Percentiles rank a stretch among this genome's conserved stretches.
Evolutionary conservation across 768 basidiomycete species (phyloP).

Genomic region (Russula olivacea): DNA sequence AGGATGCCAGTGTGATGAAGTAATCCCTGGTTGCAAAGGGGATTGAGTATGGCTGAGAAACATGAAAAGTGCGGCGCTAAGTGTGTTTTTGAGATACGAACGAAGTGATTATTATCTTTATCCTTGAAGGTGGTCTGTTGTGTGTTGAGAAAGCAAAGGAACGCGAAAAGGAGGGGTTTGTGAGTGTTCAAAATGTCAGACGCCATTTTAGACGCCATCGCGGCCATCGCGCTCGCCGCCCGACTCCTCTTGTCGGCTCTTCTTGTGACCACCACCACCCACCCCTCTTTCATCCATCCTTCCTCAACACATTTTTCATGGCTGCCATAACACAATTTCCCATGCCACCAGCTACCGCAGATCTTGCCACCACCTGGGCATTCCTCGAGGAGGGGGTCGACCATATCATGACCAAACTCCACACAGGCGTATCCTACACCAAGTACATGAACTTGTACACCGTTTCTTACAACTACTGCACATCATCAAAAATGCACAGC

Average conservation of each 20-base stretch:
- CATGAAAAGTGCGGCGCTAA: neutral
- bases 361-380: slow-evolving; percentile 80
- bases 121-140: no score
- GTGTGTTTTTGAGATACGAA: neutral
- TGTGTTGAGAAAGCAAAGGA: neutral
- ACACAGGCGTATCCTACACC: slow-evolving; percentile 83
- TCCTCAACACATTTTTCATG: slow-evolving; percentile 11
- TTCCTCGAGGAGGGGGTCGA: slow-evolving; percentile 85
- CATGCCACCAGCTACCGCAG: slow-evolving; percentile 62
- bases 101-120: neutral
- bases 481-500: slow-evolving; percentile 70
- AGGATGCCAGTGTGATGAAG: no score
- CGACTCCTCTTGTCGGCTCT: slow-evolving; percentile 12
- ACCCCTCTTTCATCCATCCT: neutral
- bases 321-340: slow-evolving; percentile 18
- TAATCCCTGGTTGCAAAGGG: no score
- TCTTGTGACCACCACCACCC: slow-evolving; percentile 19
- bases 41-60: neutral
- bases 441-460: slow-evolving; percentile 88
- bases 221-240: neutral
- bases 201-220: neutral
- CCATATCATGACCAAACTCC: slow-evolving; percentile 88
- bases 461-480: slow-evolving; percentile 97
- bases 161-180: neutral
- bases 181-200: no score